Base-by-base conservation (phyloP, 202 grass and related monocot genomes). In the Schoenoplectus tabernaemontani region DNA sequence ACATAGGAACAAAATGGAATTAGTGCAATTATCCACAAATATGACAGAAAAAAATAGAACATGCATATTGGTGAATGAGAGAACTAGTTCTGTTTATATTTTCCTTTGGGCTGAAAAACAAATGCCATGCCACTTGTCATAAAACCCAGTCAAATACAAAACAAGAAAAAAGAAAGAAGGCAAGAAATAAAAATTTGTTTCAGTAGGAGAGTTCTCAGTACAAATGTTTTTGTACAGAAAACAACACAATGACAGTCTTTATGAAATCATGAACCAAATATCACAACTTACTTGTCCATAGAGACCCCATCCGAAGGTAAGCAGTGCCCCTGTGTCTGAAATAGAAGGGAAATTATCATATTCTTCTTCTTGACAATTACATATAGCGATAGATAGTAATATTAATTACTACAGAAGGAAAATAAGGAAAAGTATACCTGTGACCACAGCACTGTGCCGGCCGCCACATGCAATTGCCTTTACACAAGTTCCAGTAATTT, bases 251-350 rank as follows among this genome's bases (percentile, higher is more conserved):
- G 42, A n/a, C n/a, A 44, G 3, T 24, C 65, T 24, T 22, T n/a
- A 22, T 64, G 13, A 69, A 7, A 75, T 36, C 17, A 75, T 20
- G 26, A 54, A 75, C 16, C 47, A 73, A 72, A 88, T 85, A 39
- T 17, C 66, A 84, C 22, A 19, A 53, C 76, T 87, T 85, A 99
- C 96, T 90, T 99, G 96, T 54, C 96, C 96, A 23, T 99, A 93
- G 26, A 99, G 82, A 38, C 96, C 96, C 96, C 96, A 99, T 59
- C 96, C 96, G 82, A 99, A 99, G 50, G 92, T 95, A 77, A 99
- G 84, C 79, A 99, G 46, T 48, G 90, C 87, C 79, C 96, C 96
- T 34, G 90, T 87, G 79, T 99, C 96, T 99, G 88, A 87, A 76
- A 85, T 79, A 51, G 60, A 81, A 73, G 78, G 47, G 43, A 59